A percentile compares a stretch with the other conserved stretches of the same genome.
Evolutionary conservation across 345 rosid species (phyloP).

Genomic region (Mangifera indica): DNA sequence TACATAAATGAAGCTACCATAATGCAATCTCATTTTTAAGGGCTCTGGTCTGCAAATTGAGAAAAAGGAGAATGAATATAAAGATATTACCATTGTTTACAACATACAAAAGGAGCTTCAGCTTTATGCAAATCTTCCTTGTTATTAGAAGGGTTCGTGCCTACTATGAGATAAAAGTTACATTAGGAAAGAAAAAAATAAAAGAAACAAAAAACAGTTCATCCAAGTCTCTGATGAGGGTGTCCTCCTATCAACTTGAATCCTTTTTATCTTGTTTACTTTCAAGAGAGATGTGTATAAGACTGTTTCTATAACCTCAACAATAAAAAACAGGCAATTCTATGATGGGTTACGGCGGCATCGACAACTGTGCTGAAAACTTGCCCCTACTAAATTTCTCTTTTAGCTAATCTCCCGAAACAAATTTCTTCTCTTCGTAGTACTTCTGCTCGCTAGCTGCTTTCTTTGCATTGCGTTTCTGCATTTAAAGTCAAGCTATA

Average conservation of each 20-base stretch:
- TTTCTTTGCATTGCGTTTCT: slow-evolving; percentile 72
- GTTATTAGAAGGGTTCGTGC: not conserved
- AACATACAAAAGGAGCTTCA: not conserved
- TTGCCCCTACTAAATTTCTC: not conserved
- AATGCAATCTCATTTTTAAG: no score
- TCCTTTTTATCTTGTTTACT: not conserved
- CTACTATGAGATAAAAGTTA: slow-evolving; percentile 8
- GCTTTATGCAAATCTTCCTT: not conserved
- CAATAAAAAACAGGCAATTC: slow-evolving; percentile 19
- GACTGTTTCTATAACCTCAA: not conserved
- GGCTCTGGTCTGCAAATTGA: no score
- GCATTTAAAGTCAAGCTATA: slow-evolving; percentile 2
- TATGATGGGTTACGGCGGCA: slow-evolving; percentile 14
- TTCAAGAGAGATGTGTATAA: not conserved
- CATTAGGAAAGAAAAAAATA: not conserved
- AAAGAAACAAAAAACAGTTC: not conserved
- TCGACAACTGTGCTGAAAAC: slow-evolving; percentile 20
- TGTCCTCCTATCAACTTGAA: not conserved
- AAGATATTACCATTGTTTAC: not conserved
- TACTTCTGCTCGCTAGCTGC: slow-evolving; percentile 62
- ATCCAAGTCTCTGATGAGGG: not conserved
- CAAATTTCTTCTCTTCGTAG: slow-evolving; percentile 56
- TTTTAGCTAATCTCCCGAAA: slow-evolving; percentile 45
- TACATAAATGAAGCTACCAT: no score
- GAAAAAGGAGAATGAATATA: not conserved